A percentile compares a stretch with the other conserved stretches of the same genome.
phyloP scores from a whole-genome alignment of 768 basidiomycete genomes.

The Hygrocybe punicea region DNA sequence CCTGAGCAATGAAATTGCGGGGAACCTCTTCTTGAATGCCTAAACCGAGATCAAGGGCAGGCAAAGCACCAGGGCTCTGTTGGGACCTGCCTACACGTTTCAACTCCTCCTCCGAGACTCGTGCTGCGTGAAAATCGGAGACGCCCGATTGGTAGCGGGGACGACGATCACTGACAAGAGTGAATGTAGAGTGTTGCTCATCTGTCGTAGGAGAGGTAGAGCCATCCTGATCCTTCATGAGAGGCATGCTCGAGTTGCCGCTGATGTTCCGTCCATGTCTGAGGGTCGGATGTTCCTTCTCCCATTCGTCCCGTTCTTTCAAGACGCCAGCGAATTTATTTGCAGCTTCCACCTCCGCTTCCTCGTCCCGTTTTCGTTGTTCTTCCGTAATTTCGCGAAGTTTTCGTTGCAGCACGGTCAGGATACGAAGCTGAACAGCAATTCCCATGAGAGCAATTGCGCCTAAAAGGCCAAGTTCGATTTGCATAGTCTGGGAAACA shows the following conservation, averaged over 20 bases:
- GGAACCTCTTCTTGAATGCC: constrained; percentile 77
- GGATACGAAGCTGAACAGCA: constrained; percentile 85
- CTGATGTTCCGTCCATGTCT: constrained; percentile 61
- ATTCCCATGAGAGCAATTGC: constrained; percentile 83
- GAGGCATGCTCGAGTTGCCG: constrained; percentile 56
- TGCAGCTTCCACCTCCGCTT: constrained; percentile 72
- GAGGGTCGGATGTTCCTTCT: constrained; percentile 72
- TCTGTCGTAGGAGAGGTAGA: constrained; percentile 42
- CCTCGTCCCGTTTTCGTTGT: constrained; percentile 65
- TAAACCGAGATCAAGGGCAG: constrained; percentile 68
- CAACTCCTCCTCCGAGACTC: constrained; percentile 59
- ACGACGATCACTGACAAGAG: constrained; percentile 50
- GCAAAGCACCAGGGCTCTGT: constrained; percentile 58
- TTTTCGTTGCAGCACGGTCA: constrained; percentile 74
- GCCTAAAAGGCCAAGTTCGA: constrained; percentile 85
- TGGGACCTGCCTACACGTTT: constrained; percentile 46
- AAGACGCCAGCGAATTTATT: constrained; percentile 61
- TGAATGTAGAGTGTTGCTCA: constrained; percentile 51
- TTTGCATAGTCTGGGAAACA: constrained; percentile 85
- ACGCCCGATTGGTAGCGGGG: constrained; percentile 61
- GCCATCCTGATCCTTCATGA: constrained; percentile 62
- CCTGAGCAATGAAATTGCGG: constrained; percentile 57
- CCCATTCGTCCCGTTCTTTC: constrained; percentile 80
- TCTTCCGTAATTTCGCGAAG: constrained; percentile 77
- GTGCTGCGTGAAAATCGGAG: constrained; percentile 69